These are phyloP conservation scores for Nissolia schottii DNA, from an alignment of 306 rosid genomes.

Conservation along the genomic window DNA sequence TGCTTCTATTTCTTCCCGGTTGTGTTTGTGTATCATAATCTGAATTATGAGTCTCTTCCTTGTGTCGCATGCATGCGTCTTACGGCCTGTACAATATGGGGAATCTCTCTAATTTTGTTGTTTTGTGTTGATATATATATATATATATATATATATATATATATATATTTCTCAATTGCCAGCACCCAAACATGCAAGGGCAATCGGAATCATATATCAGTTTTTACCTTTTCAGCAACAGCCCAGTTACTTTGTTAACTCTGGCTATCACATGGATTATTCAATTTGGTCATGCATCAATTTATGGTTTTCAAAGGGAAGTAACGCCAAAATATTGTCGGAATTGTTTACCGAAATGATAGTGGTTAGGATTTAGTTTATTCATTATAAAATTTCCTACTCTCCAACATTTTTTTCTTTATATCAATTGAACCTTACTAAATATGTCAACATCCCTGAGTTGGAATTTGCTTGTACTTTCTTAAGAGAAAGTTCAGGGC, in stretches of 20 bases:
- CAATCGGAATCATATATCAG: background rate
- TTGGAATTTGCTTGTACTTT: slow-evolving; percentile 11
- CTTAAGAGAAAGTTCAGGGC: background rate
- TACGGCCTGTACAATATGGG: slow-evolving; percentile 18
- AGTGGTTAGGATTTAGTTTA: no score
- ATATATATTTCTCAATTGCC: slow-evolving; percentile 20
- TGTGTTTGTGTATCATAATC: slow-evolving; percentile 22
- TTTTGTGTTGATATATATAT: slow-evolving; percentile 14
- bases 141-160: background rate
- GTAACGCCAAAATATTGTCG: no score
- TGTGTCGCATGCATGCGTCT: background rate
- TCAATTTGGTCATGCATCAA: background rate
- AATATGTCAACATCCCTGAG: background rate
- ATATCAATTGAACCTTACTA: background rate
- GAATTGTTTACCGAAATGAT: no score
- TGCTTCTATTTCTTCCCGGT: background rate
- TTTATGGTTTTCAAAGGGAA: slow-evolving; percentile 2
- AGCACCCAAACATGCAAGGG: background rate
- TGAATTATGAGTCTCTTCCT: background rate
- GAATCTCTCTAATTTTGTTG: slow-evolving; percentile 13
- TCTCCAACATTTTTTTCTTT: no score
- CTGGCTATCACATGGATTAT: background rate
- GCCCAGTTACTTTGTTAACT: background rate
- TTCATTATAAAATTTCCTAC: no score
- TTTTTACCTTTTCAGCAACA: background rate